Evolutionary conservation across 75 land plant genomes (phyloP).

Genomic region (Larix kaempferi): DNA sequence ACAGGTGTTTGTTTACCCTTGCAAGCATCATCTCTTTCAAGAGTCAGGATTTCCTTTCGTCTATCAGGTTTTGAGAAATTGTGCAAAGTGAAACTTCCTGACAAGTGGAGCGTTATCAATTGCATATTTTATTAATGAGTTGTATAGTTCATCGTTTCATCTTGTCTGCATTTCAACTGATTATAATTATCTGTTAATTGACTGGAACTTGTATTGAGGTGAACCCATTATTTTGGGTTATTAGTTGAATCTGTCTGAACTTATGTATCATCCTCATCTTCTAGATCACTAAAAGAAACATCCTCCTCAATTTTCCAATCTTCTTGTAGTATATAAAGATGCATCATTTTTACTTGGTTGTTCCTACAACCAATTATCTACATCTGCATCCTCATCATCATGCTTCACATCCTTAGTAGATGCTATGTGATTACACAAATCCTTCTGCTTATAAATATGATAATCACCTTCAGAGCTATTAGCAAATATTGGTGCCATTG

Average conservation of each 20-base stretch:
- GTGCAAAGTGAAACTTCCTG: neutral
- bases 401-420: neutral
- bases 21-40: neutral
- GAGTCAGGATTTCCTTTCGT: neutral
- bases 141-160: neutral
- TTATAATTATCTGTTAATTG: neutral
- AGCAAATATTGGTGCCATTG: neutral
- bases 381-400: constrained; percentile 44
- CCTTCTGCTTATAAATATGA: constrained; percentile 10
- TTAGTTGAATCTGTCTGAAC: neutral
- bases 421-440: constrained; percentile 19
- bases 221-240: neutral
- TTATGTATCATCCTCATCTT: constrained; percentile 21
- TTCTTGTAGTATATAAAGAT: constrained; percentile 7
- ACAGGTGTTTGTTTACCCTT: neutral
- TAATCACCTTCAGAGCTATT: constrained; percentile 18
- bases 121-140: neutral
- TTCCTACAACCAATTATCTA: constrained; percentile 68
- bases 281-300: constrained; percentile 85
- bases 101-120: neutral
- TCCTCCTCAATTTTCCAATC: constrained; percentile 69
- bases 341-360: constrained; percentile 22
- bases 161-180: neutral
- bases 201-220: neutral
- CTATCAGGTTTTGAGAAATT: neutral